phyloP scores from a whole-genome alignment of 768 basidiomycete genomes.

The Grammothele lineata region DNA sequence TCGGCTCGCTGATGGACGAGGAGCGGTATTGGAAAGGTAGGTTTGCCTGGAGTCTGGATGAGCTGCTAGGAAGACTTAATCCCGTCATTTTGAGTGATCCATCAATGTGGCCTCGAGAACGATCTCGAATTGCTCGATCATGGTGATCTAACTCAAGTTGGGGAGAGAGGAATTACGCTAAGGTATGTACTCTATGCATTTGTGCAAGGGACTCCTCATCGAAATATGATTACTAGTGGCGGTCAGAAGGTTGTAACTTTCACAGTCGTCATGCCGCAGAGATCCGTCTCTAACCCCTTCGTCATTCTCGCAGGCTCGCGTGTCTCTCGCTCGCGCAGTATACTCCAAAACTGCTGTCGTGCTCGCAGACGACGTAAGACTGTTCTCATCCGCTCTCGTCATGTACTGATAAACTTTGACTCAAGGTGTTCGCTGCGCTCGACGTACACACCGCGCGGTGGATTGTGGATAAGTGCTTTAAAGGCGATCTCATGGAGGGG shows the following conservation, averaged over 20 bases:
- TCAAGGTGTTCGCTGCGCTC: constrained; percentile 38
- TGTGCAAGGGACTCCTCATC: background rate
- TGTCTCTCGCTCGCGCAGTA: constrained; percentile 39
- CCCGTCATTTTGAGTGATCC: too few species aligned
- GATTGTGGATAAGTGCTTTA: constrained; percentile 43
- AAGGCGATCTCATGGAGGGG: constrained; percentile 37
- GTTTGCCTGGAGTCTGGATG: too few species aligned
- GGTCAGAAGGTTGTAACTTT: constrained; percentile 36
- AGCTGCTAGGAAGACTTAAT: too few species aligned
- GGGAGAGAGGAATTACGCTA: constrained; percentile 51
- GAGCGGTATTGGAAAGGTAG: constrained; percentile 23
- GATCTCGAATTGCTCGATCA: constrained; percentile 44
- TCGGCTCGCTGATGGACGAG: constrained; percentile 26
- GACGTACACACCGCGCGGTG: constrained; percentile 46
- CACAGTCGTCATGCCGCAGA: background rate
- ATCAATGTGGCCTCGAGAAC: constrained; percentile 35
- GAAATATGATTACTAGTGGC: constrained; percentile 24
- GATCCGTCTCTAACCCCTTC: background rate
- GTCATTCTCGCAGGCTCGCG: constrained; percentile 26
- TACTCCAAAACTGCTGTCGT: constrained; percentile 34
- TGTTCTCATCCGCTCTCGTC: background rate
- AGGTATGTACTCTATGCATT: constrained; percentile 38
- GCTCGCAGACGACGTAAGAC: constrained; percentile 35
- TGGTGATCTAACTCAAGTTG: constrained; percentile 51
- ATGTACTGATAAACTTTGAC: background rate